Conservation (phyloP, 257 asterid species). For the Schizonepeta tenuifolia region DNA sequence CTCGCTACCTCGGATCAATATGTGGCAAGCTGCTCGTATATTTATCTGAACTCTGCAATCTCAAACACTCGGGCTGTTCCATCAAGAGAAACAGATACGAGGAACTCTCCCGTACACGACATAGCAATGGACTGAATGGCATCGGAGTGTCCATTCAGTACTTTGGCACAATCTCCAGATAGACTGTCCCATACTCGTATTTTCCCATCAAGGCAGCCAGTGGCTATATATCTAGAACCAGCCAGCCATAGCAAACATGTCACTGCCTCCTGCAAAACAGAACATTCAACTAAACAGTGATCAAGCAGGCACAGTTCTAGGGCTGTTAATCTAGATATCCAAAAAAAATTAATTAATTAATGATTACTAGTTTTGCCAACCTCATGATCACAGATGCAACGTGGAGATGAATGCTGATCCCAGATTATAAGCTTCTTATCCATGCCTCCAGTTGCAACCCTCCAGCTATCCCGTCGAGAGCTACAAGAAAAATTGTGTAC, state of each 20-base stretch:
- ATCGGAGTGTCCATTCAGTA: slow-evolving; percentile 63
- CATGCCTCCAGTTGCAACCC: slow-evolving; percentile 90
- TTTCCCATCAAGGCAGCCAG: slow-evolving; percentile 79
- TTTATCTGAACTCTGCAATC: slow-evolving; percentile 64
- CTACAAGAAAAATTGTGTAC: slow-evolving; percentile 42
- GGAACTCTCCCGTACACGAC: slow-evolving; percentile 57
- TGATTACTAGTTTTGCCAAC: slow-evolving; percentile 37
- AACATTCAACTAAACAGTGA: not conserved
- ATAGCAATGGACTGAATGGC: slow-evolving; percentile 68
- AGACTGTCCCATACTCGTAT: slow-evolving; percentile 82
- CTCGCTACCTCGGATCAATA: not conserved
- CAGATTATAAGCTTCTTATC: slow-evolving; percentile 84
- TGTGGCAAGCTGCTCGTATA: not conserved
- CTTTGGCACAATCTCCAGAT: slow-evolving; percentile 71
- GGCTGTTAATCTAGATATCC: not conserved
- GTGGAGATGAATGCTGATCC: slow-evolving; percentile 74
- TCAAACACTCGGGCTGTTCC: slow-evolving; percentile 82
- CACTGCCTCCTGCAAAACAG: slow-evolving; percentile 61
- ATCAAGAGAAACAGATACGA: slow-evolving; percentile 77
- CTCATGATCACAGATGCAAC: slow-evolving; percentile 87
- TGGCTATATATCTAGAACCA: slow-evolving; percentile 61
- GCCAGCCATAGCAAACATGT: slow-evolving; percentile 75
- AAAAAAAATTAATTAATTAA: not conserved
- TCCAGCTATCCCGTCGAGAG: slow-evolving; percentile 57
- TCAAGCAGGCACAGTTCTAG: too few relatives aligned